phyloP scores from a whole-genome alignment of 1,139 yeast genomes.

The Meyerozyma athensensis region DNA sequence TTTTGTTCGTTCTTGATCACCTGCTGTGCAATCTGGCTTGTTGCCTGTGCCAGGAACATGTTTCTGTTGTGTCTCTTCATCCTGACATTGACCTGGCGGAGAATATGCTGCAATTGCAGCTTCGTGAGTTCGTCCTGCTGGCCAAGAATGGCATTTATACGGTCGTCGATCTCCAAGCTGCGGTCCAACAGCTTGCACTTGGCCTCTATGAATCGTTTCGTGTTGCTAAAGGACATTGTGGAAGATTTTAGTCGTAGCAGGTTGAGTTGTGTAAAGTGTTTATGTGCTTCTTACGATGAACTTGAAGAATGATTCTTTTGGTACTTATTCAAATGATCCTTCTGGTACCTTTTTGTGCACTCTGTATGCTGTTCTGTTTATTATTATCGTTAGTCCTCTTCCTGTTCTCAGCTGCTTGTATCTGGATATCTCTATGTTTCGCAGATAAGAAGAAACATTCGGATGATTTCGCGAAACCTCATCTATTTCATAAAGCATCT shows the following conservation, averaged over 20 bases:
- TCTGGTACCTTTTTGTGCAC: too few relatives aligned
- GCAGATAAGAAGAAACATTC: too few relatives aligned
- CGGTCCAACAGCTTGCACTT: not conserved
- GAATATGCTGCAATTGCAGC: not conserved
- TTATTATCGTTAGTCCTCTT: too few relatives aligned
- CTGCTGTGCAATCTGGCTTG: slow-evolving; percentile 2
- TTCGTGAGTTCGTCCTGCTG: not conserved
- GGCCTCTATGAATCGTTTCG: not conserved
- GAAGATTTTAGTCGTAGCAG: not conserved
- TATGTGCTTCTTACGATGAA: too few relatives aligned
- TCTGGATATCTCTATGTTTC: too few relatives aligned
- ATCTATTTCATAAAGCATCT: too few relatives aligned
- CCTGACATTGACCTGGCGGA: slow-evolving; percentile 1
- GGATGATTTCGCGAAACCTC: too few relatives aligned
- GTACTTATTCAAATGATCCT: too few relatives aligned
- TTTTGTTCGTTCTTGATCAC: slow-evolving; percentile 1
- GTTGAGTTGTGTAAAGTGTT: not conserved
- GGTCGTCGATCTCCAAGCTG: not conserved
- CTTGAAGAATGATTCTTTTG: too few relatives aligned
- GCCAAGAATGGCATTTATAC: not conserved
- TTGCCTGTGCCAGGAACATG: slow-evolving; percentile 2
- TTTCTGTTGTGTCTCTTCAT: not conserved
- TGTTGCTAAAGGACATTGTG: not conserved
- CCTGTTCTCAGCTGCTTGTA: too few relatives aligned
- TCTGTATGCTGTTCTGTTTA: too few relatives aligned